Evolutionary conservation across 2,329 filamentous ascomycete genomes (phyloP).

Genomic region (Alternaria alternata): DNA sequence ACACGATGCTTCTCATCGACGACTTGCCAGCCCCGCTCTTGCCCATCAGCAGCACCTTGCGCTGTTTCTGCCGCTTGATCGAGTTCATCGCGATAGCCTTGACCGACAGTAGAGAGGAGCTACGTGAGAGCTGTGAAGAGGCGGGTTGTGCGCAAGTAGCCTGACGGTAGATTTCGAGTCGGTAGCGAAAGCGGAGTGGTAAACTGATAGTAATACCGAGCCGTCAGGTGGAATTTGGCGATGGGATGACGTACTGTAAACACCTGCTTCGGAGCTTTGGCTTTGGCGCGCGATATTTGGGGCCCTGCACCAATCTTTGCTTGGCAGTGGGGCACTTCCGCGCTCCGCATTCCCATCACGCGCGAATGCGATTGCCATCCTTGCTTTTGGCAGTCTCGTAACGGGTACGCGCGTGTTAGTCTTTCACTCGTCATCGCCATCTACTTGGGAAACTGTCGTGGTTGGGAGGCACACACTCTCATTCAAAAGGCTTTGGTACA

Average conservation of each 20-base stretch:
- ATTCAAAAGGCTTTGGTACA: slow-evolving; percentile 7
- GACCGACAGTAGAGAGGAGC: not conserved
- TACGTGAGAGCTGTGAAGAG: not conserved
- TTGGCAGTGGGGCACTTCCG: slow-evolving; percentile 21
- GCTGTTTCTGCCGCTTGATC: slow-evolving; percentile 60
- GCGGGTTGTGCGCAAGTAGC: not conserved
- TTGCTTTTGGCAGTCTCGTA: slow-evolving; percentile 6
- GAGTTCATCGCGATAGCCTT: slow-evolving; percentile 43
- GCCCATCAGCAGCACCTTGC: slow-evolving; percentile 70
- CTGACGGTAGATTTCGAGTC: not conserved
- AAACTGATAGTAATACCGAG: slow-evolving; percentile 1
- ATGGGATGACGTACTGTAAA: slow-evolving; percentile 27
- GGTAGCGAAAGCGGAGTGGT: slow-evolving; percentile 1
- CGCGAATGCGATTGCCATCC: slow-evolving; percentile 9
- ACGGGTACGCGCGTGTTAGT: not conserved
- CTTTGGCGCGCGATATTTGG: slow-evolving; percentile 5
- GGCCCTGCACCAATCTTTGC: slow-evolving; percentile 7
- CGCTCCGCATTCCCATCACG: slow-evolving; percentile 7
- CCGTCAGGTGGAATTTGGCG: not conserved
- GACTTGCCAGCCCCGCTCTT: slow-evolving; percentile 98
- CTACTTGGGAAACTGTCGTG: not conserved
- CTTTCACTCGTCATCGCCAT: not conserved
- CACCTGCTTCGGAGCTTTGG: slow-evolving; percentile 18
- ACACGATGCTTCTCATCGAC: slow-evolving; percentile 98
- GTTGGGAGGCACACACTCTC: not conserved